Base-by-base conservation (phyloP, 1,284 basidiomycete genomes). In the Ceratobasidium sp. region DNA sequence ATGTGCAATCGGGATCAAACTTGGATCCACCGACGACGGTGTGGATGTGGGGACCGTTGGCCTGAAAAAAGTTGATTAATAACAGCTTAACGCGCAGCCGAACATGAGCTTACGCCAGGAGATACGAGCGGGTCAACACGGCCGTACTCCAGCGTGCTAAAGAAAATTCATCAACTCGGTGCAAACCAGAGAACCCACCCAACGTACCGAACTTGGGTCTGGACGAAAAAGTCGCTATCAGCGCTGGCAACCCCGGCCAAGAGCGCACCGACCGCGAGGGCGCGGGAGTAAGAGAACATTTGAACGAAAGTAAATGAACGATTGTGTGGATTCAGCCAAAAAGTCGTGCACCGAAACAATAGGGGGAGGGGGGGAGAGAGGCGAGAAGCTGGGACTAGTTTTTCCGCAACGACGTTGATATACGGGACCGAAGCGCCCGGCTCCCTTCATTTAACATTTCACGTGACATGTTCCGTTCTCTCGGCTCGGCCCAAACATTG, bases 211-310 rank as follows among this genome's bases (percentile, higher is more conserved):
- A 44, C 35, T 46, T 75, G 73, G 50, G 60, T 55, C 8, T n/a
- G 27, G 52, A 75, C 57, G 23, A 75, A 75, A 20, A 48, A 23
- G 69, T 73, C 69, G 41, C 50, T 30, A 33, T 57, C 62, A 1
- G 46, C 73, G 10, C 27, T 48, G 30, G 27, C 33, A 30, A 35
- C 62, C 10, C 18, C 20, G 46, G 46, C 73, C 10, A 62, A 12
- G 20, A 75, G 60, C 12, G 62, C 73, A 27, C 73, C 73, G n/a
- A 50, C 73, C 20, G 30, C 62, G 16, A 75, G 60, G 48, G 73
- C 73, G 52, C 73, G 60, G 23, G 62, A 52, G 60, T 55, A 62
- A 30, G 73, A 65, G 41, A 60, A 14, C 60, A 75, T 68, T 23
- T 30, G 66, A 68, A 68, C 66, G 66, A 68, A 68, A 54, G 66